phyloP scores from a whole-genome alignment of 805 yeast species.

The Metschnikowia lunata region DNA sequence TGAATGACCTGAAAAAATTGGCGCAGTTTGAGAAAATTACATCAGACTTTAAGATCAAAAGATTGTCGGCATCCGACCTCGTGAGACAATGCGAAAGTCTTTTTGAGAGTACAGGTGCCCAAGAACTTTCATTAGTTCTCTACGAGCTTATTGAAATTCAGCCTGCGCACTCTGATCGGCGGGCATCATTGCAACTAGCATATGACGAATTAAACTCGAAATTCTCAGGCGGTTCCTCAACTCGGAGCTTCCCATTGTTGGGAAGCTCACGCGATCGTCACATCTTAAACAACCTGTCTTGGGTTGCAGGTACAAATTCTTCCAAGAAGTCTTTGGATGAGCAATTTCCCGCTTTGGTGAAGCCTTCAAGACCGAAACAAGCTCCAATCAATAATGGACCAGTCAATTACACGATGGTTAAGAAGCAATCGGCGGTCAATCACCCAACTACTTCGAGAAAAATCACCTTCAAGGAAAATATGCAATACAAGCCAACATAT shows the following conservation, averaged over 20 bases:
- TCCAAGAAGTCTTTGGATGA: slow-evolving; percentile 17
- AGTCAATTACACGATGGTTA: slow-evolving; percentile 32
- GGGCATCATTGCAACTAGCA: slow-evolving; percentile 32
- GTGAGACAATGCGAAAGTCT: slow-evolving; percentile 42
- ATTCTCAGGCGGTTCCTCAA: slow-evolving; percentile 13
- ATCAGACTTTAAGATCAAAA: slow-evolving; percentile 41
- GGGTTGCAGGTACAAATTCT: slow-evolving; percentile 21
- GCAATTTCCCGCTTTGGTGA: slow-evolving; percentile 32
- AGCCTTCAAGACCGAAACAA: slow-evolving; percentile 21
- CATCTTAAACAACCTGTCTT: slow-evolving; percentile 17
- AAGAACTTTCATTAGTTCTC: slow-evolving; percentile 54
- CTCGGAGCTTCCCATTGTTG: slow-evolving; percentile 44
- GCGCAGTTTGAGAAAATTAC: slow-evolving; percentile 49
- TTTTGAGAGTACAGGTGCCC: slow-evolving; percentile 37
- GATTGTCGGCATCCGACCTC: slow-evolving; percentile 46
- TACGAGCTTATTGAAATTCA: slow-evolving; percentile 58
- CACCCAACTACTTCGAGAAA: slow-evolving; percentile 12
- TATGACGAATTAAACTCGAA: slow-evolving; percentile 16
- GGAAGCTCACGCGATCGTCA: slow-evolving; percentile 19
- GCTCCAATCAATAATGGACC: slow-evolving; percentile 22
- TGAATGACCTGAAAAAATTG: slow-evolving; percentile 46
- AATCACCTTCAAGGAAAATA: slow-evolving; percentile 18
- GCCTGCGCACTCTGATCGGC: slow-evolving; percentile 42
- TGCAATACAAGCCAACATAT: slow-evolving; percentile 28
- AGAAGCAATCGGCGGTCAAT: slow-evolving; percentile 17